A percentile compares a stretch with the other conserved stretches of the same genome.
phyloP scores from a whole-genome alignment of 495 filamentous ascomycete species.

The Echria macrotheca region DNA sequence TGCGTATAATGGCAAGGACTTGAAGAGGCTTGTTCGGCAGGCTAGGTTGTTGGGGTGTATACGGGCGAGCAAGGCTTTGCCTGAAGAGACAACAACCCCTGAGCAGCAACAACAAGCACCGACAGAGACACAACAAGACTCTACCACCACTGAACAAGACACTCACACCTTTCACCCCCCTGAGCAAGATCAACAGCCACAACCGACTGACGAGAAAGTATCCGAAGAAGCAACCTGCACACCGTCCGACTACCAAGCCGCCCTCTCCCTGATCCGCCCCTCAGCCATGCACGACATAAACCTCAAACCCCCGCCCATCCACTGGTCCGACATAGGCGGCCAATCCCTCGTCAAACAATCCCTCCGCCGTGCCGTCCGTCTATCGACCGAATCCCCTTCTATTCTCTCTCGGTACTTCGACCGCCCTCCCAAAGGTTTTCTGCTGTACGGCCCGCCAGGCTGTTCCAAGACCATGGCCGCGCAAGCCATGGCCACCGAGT shows the following conservation, averaged over 20 bases:
- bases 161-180: conserved; percentile 2
- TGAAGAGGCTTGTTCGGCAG: conserved; percentile 37
- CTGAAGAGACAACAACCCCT: background rate
- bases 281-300: conserved; percentile 89
- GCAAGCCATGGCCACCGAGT: conserved; percentile 87
- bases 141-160: background rate
- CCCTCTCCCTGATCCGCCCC: conserved; percentile 52
- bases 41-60: conserved; percentile 29
- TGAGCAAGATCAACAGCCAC: no score
- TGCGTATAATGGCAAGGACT: conserved; percentile 48
- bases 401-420: conserved; percentile 47
- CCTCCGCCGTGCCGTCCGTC: conserved; percentile 30
- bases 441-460: conserved; percentile 91
- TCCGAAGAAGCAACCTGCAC: conserved; percentile 24
- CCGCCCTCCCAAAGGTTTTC: conserved; percentile 67
- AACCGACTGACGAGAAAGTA: background rate
- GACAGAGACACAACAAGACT: background rate
- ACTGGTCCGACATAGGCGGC: conserved; percentile 88
- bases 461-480: conserved; percentile 95
- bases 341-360: conserved; percentile 72
- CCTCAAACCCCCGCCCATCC: conserved; percentile 77
- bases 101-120: background rate
- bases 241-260: conserved; percentile 38
- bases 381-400: conserved; percentile 44
- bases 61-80: conserved; percentile 4